Conservation (phyloP, 108 stramenopile genomes). For the Aurantiochytrium sp. region DNA sequence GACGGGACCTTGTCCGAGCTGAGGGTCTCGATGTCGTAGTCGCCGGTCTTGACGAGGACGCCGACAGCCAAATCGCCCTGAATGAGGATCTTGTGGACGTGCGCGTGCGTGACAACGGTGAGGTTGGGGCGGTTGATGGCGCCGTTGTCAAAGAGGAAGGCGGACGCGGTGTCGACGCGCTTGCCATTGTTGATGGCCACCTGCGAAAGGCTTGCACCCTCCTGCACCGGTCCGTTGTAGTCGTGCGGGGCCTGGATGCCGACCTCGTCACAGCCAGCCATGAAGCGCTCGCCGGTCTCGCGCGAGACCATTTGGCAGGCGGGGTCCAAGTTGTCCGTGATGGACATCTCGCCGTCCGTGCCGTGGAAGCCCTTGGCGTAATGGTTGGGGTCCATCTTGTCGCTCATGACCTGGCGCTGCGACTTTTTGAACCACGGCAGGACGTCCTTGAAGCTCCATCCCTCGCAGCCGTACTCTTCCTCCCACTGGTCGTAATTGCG, state of each 20-base stretch:
- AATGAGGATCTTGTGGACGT: background rate
- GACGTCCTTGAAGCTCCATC: slow-evolving; percentile 31
- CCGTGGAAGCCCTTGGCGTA: slow-evolving; percentile 17
- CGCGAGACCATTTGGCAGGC: background rate
- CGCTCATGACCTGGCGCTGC: background rate
- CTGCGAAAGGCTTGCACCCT: slow-evolving; percentile 22
- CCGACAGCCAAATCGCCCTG: background rate
- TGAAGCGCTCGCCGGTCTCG: slow-evolving; percentile 16
- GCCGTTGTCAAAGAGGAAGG: background rate
- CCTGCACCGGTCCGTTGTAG: slow-evolving; percentile 35
- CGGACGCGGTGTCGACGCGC: background rate
- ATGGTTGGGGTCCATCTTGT: background rate
- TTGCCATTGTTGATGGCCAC: background rate
- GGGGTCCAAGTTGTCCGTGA: slow-evolving; percentile 24
- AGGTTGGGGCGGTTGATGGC: background rate
- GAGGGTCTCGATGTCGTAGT: background rate
- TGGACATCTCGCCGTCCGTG: slow-evolving; percentile 18
- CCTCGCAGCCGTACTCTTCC: slow-evolving; percentile 18
- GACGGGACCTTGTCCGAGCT: background rate
- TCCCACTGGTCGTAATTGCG: slow-evolving; percentile 47
- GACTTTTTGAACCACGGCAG: slow-evolving; percentile 39
- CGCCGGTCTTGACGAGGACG: background rate
- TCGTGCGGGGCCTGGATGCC: slow-evolving; percentile 31
- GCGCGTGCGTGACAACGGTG: background rate
- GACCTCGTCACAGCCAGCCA: slow-evolving; percentile 29